phyloP scores from a whole-genome alignment of 306 rosid species.

The Gillenia trifoliata region DNA sequence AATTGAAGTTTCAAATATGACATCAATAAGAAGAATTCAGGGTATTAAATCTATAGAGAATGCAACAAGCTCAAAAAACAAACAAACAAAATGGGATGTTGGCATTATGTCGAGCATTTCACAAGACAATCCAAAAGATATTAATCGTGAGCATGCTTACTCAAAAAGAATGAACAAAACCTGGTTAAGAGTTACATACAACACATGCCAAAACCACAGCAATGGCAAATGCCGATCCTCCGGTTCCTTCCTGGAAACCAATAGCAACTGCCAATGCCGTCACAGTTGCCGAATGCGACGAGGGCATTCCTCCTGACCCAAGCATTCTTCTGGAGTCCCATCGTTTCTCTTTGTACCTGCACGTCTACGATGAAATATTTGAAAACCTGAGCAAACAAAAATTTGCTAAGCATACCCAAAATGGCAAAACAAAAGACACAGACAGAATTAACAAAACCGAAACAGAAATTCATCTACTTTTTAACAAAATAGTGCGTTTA shows the following conservation, averaged over 20 bases:
- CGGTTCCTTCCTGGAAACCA: slow-evolving; percentile 36
- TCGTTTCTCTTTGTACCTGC: slow-evolving; percentile 49
- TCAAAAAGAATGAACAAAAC: slow-evolving; percentile 38
- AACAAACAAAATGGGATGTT: background rate
- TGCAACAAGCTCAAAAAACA: background rate
- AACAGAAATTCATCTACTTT: background rate
- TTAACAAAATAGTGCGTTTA: background rate
- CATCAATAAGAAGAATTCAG: background rate
- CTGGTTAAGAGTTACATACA: slow-evolving; percentile 41
- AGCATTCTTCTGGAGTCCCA: slow-evolving; percentile 52
- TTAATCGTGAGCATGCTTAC: background rate
- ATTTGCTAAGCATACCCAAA: background rate
- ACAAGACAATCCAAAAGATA: background rate
- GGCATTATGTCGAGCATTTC: background rate
- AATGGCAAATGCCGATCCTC: slow-evolving; percentile 44
- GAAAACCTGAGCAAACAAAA: background rate
- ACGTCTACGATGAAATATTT: slow-evolving; percentile 11
- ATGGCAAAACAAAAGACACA: background rate
- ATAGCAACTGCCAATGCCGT: slow-evolving; percentile 35
- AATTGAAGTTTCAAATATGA: background rate
- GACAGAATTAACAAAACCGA: background rate
- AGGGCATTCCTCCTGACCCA: slow-evolving; percentile 56
- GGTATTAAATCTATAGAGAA: background rate
- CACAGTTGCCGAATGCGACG: slow-evolving; percentile 47
- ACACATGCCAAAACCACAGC: slow-evolving; percentile 48